phyloP scores from a whole-genome alignment of 2,329 filamentous ascomycete genomes.

The Beauveria rudraprayagi region DNA sequence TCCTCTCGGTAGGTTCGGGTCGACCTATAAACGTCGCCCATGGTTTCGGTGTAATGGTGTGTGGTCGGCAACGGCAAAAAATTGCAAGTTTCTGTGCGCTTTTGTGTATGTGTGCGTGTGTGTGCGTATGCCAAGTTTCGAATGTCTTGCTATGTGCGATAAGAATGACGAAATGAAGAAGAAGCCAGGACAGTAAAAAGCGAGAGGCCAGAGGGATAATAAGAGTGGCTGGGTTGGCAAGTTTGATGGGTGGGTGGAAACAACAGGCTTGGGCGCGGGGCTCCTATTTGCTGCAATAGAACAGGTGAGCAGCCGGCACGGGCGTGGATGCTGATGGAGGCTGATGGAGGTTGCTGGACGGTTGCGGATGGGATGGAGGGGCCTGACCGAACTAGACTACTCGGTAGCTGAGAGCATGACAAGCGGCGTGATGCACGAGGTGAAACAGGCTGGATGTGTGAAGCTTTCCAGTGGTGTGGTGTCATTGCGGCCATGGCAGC shows the following conservation, averaged over 20 bases:
- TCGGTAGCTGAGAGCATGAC: neutral
- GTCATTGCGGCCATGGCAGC: neutral
- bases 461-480: neutral
- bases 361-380: neutral
- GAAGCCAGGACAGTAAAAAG: neutral
- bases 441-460: neutral
- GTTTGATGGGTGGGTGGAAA: constrained; percentile 14
- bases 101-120: neutral
- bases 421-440: neutral
- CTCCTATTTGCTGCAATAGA: constrained; percentile 5
- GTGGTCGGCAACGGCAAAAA: neutral
- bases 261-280: constrained; percentile 13
- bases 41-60: constrained; percentile 10
- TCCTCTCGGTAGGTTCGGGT: constrained; percentile 28
- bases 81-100: no score
- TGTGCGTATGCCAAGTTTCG: neutral
- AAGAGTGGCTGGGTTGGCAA: constrained; percentile 16
- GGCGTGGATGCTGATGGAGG: neutral
- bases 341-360: neutral
- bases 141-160: neutral
- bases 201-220: neutral
- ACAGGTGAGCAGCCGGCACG: constrained; percentile 5
- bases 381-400: neutral
- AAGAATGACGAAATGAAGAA: neutral
- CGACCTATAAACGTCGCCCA: constrained; percentile 27